Conservation (phyloP, 805 yeast genomes). For the Lipomyces orientalis region DNA sequence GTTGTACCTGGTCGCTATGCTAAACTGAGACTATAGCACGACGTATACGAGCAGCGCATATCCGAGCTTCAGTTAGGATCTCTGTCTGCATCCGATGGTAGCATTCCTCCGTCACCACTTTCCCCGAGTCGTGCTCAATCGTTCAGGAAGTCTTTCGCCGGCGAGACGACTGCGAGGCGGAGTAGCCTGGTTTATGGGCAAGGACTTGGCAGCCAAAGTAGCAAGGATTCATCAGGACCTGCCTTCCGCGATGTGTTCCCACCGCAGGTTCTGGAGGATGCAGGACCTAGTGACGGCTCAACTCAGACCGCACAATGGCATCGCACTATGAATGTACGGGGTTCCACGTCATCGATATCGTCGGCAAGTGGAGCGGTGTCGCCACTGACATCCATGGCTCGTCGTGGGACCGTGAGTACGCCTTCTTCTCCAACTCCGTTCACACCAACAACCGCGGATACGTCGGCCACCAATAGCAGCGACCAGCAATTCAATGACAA, state of each 20-base stretch:
- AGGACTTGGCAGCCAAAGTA: neutral
- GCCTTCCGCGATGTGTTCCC: neutral
- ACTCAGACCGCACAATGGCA: neutral
- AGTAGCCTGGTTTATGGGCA: neutral
- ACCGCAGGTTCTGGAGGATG: neutral
- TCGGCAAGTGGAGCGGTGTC: slow-evolving; percentile 1
- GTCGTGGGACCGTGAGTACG: neutral
- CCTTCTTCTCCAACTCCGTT: neutral
- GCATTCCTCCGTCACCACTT: neutral
- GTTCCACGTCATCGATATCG: neutral
- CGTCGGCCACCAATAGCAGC: neutral
- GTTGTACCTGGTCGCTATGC: too few species aligned
- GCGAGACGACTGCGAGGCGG: neutral
- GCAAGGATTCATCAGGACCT: neutral
- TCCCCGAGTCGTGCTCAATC: neutral
- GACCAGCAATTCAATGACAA: neutral
- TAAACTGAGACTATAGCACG: slow-evolving; percentile 9
- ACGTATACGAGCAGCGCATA: slow-evolving; percentile 13
- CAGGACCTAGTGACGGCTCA: neutral
- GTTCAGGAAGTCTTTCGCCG: neutral
- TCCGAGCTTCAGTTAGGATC: slow-evolving; percentile 13
- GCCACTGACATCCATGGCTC: neutral
- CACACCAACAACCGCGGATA: neutral
- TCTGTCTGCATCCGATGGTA: neutral
- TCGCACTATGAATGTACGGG: neutral